Conservation (phyloP, 2,329 filamentous ascomycete genomes). For the Microcyclospora tardicrescens region DNA sequence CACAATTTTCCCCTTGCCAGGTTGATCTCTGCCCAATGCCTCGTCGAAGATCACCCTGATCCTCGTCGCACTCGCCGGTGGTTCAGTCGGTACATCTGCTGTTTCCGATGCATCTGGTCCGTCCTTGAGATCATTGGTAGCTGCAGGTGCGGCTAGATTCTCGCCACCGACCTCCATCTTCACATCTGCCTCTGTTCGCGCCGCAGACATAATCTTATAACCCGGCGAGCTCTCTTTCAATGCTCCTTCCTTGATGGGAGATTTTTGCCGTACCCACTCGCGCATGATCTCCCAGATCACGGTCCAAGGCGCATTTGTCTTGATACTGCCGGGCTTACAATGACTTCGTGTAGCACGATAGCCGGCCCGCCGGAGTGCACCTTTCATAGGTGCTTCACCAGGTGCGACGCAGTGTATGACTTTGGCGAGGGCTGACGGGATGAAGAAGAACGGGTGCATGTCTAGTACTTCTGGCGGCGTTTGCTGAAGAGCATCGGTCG, state of each 20-base stretch:
- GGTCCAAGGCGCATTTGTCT: slow-evolving; percentile 83
- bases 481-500: slow-evolving; percentile 26
- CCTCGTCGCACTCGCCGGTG: slow-evolving; percentile 23
- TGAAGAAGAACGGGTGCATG: slow-evolving; percentile 73
- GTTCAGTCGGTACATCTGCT: slow-evolving; percentile 2
- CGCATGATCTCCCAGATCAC: slow-evolving; percentile 88
- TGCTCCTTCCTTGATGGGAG: slow-evolving; percentile 60
- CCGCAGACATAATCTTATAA: slow-evolving; percentile 44
- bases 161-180: slow-evolving; percentile 4
- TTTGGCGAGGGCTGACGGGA: slow-evolving; percentile 60
- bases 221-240: slow-evolving; percentile 60
- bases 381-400: slow-evolving; percentile 63
- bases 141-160: not conserved
- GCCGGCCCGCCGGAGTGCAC: slow-evolving; percentile 67
- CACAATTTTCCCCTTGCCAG: slow-evolving; percentile 52
- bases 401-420: slow-evolving; percentile 69
- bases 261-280: slow-evolving; percentile 75
- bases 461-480: slow-evolving; percentile 54
- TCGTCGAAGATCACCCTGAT: slow-evolving; percentile 68
- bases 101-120: slow-evolving; percentile 1
- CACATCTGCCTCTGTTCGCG: slow-evolving; percentile 3
- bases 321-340: slow-evolving; percentile 77
- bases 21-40: slow-evolving; percentile 55
- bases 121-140: slow-evolving; percentile 13
- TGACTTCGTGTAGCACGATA: slow-evolving; percentile 79